These are phyloP conservation scores for Megacollybia platyphylla DNA, from an alignment of 1,284 basidiomycete genomes.

Conservation along the genomic window DNA sequence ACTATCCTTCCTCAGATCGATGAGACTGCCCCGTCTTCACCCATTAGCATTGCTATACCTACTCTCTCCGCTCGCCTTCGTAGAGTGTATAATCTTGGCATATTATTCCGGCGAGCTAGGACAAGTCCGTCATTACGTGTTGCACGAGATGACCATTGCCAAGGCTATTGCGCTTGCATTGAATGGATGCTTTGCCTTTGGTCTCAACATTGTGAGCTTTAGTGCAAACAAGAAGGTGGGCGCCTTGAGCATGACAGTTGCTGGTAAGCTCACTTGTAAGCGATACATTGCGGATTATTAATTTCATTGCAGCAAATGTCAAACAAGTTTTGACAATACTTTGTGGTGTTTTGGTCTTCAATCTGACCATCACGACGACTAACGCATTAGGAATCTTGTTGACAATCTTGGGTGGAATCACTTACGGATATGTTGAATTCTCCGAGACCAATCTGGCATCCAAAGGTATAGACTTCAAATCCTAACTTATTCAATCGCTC, in stretches of 20 bases:
- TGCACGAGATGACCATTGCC: constrained; percentile 33
- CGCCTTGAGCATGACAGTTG: constrained; percentile 78
- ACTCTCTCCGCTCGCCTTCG: constrained; percentile 80
- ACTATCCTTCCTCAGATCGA: background rate
- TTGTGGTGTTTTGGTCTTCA: constrained; percentile 73
- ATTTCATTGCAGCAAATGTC: constrained; percentile 50
- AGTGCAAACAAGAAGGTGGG: constrained; percentile 86
- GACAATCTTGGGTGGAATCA: constrained; percentile 75
- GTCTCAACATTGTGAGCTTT: constrained; percentile 84
- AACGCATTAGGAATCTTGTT: constrained; percentile 75
- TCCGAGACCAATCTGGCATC: no score
- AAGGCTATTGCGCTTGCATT: constrained; percentile 47
- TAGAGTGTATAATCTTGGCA: constrained; percentile 73
- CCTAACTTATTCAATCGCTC: no score
- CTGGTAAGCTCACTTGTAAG: constrained; percentile 35
- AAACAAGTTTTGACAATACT: constrained; percentile 93
- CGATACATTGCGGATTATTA: constrained; percentile 5
- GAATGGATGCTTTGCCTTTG: constrained; percentile 83
- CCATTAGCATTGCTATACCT: constrained; percentile 78
- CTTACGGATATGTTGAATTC: constrained; percentile 64
- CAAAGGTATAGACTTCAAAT: no score
- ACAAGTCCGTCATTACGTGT: constrained; percentile 39
- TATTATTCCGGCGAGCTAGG: constrained; percentile 70
- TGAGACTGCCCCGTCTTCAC: constrained; percentile 46
- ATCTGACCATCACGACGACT: constrained; percentile 64